Evolutionary conservation across 768 basidiomycete species (phyloP).

Genomic region (Amanita pallidorosea): DNA sequence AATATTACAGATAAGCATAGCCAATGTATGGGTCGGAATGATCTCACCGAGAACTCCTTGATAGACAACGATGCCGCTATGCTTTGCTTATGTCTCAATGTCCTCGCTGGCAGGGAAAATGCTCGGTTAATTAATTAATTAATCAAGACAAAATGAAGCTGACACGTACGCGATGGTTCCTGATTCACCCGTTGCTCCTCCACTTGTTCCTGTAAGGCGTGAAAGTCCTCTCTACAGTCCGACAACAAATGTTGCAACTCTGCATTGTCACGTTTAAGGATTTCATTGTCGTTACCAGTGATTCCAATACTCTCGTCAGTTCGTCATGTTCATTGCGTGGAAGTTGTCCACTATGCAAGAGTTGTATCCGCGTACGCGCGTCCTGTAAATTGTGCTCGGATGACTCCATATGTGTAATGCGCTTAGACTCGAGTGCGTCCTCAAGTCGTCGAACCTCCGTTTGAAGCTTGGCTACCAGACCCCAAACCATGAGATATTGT

Average conservation of each 20-base stretch:
- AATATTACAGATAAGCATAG: not conserved
- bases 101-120: not conserved
- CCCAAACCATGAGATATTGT: not conserved
- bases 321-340: constrained; percentile 40
- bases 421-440: constrained; percentile 49
- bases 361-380: constrained; percentile 49
- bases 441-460: constrained; percentile 54
- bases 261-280: constrained; percentile 68
- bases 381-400: constrained; percentile 61
- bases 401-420: constrained; percentile 48
- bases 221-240: constrained; percentile 70
- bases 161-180: not conserved
- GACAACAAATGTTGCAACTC: constrained; percentile 67
- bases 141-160: not conserved
- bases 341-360: constrained; percentile 1
- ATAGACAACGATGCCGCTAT: not conserved
- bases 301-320: constrained; percentile 62
- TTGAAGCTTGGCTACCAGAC: constrained; percentile 51
- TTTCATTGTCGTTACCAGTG: constrained; percentile 84
- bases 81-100: constrained; percentile 16
- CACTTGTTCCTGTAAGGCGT: constrained; percentile 57
- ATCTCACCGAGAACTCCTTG: constrained; percentile 2
- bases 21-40: not conserved
- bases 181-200: constrained; percentile 55
- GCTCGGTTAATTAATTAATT: not conserved